phyloP scores from a whole-genome alignment of 768 basidiomycete genomes.

The Tulasnella calospora region DNA sequence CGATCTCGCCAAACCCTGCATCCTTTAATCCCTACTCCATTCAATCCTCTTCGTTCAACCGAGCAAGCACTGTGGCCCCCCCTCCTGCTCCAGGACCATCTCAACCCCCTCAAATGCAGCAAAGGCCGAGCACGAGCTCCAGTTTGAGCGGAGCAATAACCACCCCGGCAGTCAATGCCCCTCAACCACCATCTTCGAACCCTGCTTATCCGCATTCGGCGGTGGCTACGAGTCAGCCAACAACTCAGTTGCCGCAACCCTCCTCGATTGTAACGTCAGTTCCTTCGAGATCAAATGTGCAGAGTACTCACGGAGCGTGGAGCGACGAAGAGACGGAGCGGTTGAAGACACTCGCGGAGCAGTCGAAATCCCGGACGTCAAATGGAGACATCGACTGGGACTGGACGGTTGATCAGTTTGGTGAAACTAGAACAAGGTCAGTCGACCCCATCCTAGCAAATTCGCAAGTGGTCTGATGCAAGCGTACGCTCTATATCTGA shows the following conservation, averaged over 20 bases:
- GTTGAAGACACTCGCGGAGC: slow-evolving; percentile 62
- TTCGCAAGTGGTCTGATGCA: background rate
- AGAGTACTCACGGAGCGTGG: slow-evolving; percentile 65
- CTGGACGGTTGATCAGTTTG: slow-evolving; percentile 68
- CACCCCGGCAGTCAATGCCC: background rate
- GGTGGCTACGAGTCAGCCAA: background rate
- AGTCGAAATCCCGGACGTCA: slow-evolving; percentile 45
- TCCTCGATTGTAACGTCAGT: background rate
- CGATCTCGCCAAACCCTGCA: background rate
- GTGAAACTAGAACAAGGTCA: slow-evolving; percentile 65
- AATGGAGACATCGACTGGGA: slow-evolving; percentile 75
- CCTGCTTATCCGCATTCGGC: background rate
- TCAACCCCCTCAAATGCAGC: background rate
- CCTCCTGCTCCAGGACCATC: background rate
- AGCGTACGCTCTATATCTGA: background rate
- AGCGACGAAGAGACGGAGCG: slow-evolving; percentile 70
- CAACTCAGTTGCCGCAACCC: background rate
- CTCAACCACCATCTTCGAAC: background rate
- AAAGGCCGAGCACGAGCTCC: background rate
- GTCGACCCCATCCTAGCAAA: slow-evolving; percentile 28
- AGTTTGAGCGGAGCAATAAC: slow-evolving; percentile 6
- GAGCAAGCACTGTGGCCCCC: background rate
- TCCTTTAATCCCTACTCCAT: slow-evolving; percentile 3
- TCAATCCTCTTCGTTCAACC: background rate
- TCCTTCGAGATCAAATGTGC: slow-evolving; percentile 7